A percentile compares a stretch with the other conserved stretches of the same genome.
Conservation (phyloP, 2,329 filamentous ascomycete genomes). For the Alternaria panax region DNA sequence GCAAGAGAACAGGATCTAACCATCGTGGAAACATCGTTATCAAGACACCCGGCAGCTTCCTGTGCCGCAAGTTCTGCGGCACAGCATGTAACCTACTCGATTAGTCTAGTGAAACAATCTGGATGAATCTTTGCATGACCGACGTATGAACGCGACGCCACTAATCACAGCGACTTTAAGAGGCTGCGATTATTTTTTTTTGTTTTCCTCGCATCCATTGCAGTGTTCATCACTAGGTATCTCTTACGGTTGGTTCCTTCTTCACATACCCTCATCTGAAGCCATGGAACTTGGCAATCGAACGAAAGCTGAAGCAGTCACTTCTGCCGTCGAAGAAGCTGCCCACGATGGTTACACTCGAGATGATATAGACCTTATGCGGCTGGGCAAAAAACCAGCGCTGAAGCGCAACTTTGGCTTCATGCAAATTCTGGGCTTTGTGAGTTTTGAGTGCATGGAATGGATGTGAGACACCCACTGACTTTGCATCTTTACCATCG, state of each 20-base stretch:
- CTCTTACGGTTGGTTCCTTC: not conserved
- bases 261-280: not conserved
- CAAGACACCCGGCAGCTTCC: not conserved
- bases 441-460: not conserved
- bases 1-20: not conserved
- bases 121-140: not conserved
- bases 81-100: not conserved
- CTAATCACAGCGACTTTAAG: not conserved
- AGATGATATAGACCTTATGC: constrained; percentile 8
- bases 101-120: not conserved
- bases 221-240: not conserved
- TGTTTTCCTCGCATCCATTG: not conserved
- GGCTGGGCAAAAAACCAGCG: constrained; percentile 18
- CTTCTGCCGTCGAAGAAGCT: not conserved
- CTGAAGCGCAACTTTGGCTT: constrained; percentile 21
- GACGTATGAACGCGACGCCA: not conserved
- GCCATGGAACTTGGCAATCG: constrained; percentile 3
- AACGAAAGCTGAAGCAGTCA: constrained; percentile 1
- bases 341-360: not conserved
- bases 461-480: not conserved
- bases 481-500: not conserved
- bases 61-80: not conserved
- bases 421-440: constrained; percentile 16
- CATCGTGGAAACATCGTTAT: not conserved
- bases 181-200: not conserved